Base-by-base conservation (phyloP, 2,329 filamentous ascomycete genomes). In the Bipolaris gigantea region DNA sequence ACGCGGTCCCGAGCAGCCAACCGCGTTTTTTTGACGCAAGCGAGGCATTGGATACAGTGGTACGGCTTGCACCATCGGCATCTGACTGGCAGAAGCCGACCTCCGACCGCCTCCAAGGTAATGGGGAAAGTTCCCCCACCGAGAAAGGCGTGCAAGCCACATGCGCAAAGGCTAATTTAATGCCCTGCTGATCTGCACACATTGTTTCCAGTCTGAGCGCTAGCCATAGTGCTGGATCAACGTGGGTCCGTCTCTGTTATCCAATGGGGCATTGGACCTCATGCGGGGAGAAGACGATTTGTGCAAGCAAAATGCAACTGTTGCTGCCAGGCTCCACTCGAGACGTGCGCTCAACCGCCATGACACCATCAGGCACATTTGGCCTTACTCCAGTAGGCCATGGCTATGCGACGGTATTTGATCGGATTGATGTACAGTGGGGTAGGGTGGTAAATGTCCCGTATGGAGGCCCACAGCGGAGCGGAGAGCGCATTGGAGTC, bases 61-160 rank as follows among this genome's bases (percentile, higher is more conserved):
- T 45, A n/a, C 34, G 34, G 32, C 34, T 27, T 35, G 21, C 38
- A 33, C 25, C 23, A n/a, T 48, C 41, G 50, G 46, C 45, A n/a
- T 50, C 25, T 50, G 45, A 50, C 41, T 6, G 40, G 19, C 45
- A 32, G 53, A 51, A 44, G 53, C 53, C 53, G 53, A 33, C 11
- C 19, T 19, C 44, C 43, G 16, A 43, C 10, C n/a, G 15, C n/a
- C 19, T 23, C 18, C 41, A 36, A 38, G 18, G 44, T 30, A 30
- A 11, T 30, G 10, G 27, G 13, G 27, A 27, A 25, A 25, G 23
- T 7, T 25, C 23, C 23, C 23, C 23, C 23, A 25, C 23, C 4
- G 23, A 25, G 23, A 27, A 27, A 10, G 13, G 35, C 21, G 16
- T 25, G 13, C 23, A 38, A 51, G 40, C 33, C 15, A 27, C 40